These are phyloP conservation scores for Trypanosoma lewisi DNA, from an alignment of 208 protist species.

Conservation along the genomic window DNA sequence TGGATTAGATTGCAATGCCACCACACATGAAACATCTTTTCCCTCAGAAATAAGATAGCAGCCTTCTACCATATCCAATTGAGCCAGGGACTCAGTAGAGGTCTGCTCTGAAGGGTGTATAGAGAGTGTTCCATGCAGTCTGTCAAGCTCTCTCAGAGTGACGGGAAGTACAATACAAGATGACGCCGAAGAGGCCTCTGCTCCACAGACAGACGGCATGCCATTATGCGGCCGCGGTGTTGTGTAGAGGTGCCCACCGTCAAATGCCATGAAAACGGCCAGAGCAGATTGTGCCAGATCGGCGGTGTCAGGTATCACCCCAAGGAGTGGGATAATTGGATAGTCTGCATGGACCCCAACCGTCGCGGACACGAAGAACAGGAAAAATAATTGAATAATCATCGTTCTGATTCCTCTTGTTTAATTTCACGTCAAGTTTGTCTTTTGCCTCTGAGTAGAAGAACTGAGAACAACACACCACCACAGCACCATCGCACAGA, in stretches of 20 bases:
- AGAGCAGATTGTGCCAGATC: slow-evolving; percentile 20
- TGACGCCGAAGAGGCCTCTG: not conserved
- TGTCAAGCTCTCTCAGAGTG: slow-evolving; percentile 18
- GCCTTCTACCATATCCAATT: slow-evolving; percentile 20
- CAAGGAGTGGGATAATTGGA: not conserved
- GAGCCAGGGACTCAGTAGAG: not conserved
- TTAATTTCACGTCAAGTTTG: too few relatives aligned
- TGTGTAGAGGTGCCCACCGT: slow-evolving; percentile 16
- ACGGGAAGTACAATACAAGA: slow-evolving; percentile 13
- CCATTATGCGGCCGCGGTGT: not conserved
- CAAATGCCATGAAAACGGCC: slow-evolving; percentile 17
- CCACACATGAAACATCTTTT: slow-evolving; percentile 6
- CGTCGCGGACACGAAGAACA: not conserved
- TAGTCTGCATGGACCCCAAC: not conserved
- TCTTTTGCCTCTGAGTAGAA: too few relatives aligned
- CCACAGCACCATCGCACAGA: too few relatives aligned
- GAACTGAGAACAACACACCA: too few relatives aligned
- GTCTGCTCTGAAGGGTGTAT: slow-evolving; percentile 1
- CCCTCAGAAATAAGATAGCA: slow-evolving; percentile 9
- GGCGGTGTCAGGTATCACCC: not conserved
- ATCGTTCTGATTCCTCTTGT: too few relatives aligned
- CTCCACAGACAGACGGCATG: not conserved
- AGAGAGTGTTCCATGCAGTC: not conserved
- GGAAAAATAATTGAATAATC: too few relatives aligned
- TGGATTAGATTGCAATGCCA: slow-evolving; percentile 3